Evolutionary conservation across 805 yeast species (phyloP).

Genomic region (Yamadazyma paraphyllophila): DNA sequence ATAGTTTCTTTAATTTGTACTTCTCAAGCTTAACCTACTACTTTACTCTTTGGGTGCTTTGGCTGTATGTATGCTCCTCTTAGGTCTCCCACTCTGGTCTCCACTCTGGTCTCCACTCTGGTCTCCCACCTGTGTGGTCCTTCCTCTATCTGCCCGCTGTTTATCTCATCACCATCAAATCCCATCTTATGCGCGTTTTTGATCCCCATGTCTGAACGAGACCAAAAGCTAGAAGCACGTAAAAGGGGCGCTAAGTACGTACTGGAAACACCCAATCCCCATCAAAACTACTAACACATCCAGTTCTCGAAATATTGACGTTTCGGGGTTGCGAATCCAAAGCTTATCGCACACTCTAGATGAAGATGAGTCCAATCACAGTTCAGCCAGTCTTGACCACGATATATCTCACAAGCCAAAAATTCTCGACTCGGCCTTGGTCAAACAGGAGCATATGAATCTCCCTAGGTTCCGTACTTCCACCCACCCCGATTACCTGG

Average conservation of each 20-base stretch:
- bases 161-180: neutral
- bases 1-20: neutral
- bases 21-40: too few species aligned
- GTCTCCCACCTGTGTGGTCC: neutral
- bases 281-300: neutral
- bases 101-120: too few species aligned
- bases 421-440: constrained; percentile 25
- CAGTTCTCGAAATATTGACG: constrained; percentile 14
- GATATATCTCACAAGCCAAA: constrained; percentile 7
- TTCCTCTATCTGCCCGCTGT: neutral
- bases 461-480: constrained; percentile 10
- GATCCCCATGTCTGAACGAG: constrained; percentile 10
- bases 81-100: too few species aligned
- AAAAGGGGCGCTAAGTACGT: constrained; percentile 46
- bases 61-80: too few species aligned
- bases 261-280: neutral
- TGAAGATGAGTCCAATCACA: neutral
- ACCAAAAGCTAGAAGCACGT: constrained; percentile 29
- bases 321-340: constrained; percentile 10
- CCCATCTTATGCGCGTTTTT: neutral
- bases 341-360: neutral
- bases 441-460: constrained; percentile 16
- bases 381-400: neutral
- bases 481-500: neutral
- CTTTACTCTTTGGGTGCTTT: too few species aligned